Evolutionary conservation across 2,329 filamentous ascomycete genomes (phyloP), one percentile per base, ranked within the genome.

Genomic region (Rutstroemia sp.): DNA sequence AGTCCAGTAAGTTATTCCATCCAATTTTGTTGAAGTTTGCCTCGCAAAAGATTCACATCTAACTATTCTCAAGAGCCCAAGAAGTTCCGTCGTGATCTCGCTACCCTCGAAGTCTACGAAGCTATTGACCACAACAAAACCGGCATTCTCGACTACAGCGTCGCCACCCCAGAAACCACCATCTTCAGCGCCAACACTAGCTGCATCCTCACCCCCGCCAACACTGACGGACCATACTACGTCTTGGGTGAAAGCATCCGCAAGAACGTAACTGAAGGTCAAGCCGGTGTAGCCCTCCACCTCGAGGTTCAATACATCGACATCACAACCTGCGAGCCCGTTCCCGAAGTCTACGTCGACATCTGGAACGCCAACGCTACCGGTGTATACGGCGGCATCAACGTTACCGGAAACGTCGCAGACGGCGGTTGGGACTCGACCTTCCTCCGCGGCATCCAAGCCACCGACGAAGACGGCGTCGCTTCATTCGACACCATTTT

Each of bases 141-240:
- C 1, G 30, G 45, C 16, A 34, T 52, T 14, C 16, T 56, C 5
- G 63, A 63, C 18, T 75, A 71, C 61, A 70, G 66, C 21, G 44
- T 61, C 4, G 59, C 65, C 52, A 75, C 73, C 14, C 64, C 69
- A 18, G 63, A 67, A 9, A 59, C 64, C 44, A 71, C 61, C 57
- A 66, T 78, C 27, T 78, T 78, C 56, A 67, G 71, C 1, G 69
- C 68, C 55, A 73, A 75, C 63, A 71, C 68, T 45, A 74, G 74
- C 18, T 81, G 78, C 59, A 69, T 79, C 25, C 69, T 81, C 27
- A 75, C 72, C n/a, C 77, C 78, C 0, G 78, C 81, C 64, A 74
- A 75, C 19, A 80, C 74, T 3, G 71, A 79, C 64, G 79, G 79
- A 0, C 79, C 79, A 19, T 82, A 80, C 70, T 82, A 67, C 48